Percentiles rank a stretch among this genome's conserved stretches.
These are phyloP conservation scores for Pyrenula massariospora DNA, from an alignment of 495 filamentous ascomycete species.

Conservation along the genomic window DNA sequence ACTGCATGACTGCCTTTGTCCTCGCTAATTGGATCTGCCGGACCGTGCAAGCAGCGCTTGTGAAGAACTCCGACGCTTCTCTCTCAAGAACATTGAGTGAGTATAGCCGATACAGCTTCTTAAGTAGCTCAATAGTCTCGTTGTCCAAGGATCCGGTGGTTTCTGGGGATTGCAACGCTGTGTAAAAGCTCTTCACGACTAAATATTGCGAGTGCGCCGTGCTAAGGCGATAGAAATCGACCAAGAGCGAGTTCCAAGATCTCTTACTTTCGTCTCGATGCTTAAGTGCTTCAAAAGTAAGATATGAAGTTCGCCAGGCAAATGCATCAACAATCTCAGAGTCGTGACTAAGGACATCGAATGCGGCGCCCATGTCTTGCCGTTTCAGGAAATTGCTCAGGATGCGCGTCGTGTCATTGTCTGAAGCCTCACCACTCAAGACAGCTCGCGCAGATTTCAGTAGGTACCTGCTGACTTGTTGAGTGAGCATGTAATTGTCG, in stretches of 20 bases:
- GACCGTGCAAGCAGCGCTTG: slow-evolving; percentile 47
- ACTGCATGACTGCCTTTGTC: slow-evolving; percentile 47
- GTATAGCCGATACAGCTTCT: slow-evolving; percentile 55
- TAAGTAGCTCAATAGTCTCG: slow-evolving; percentile 38
- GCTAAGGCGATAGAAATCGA: slow-evolving; percentile 61
- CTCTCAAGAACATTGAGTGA: slow-evolving; percentile 54
- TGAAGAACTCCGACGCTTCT: slow-evolving; percentile 56
- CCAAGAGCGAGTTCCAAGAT: slow-evolving; percentile 58
- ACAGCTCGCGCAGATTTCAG: slow-evolving; percentile 55
- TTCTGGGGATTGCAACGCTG: slow-evolving; percentile 42
- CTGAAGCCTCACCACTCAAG: slow-evolving; percentile 37
- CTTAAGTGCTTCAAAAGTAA: slow-evolving; percentile 61
- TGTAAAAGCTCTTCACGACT: slow-evolving; percentile 60
- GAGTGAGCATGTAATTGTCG: slow-evolving; percentile 70
- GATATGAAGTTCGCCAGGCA: slow-evolving; percentile 57
- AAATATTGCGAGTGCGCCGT: slow-evolving; percentile 61
- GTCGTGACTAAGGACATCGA: slow-evolving; percentile 52
- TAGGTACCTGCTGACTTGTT: slow-evolving; percentile 65
- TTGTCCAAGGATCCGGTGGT: slow-evolving; percentile 34
- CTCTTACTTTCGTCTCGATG: slow-evolving; percentile 58
- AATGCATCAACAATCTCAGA: slow-evolving; percentile 54
- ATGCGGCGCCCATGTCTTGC: slow-evolving; percentile 53
- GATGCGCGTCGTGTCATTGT: slow-evolving; percentile 47
- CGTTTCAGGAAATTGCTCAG: slow-evolving; percentile 46
- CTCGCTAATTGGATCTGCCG: slow-evolving; percentile 52